Evolutionary conservation across 441 rosid genomes (phyloP), one percentile per base, ranked within the genome.

Genomic region (Arabidopsis hybrid): DNA sequence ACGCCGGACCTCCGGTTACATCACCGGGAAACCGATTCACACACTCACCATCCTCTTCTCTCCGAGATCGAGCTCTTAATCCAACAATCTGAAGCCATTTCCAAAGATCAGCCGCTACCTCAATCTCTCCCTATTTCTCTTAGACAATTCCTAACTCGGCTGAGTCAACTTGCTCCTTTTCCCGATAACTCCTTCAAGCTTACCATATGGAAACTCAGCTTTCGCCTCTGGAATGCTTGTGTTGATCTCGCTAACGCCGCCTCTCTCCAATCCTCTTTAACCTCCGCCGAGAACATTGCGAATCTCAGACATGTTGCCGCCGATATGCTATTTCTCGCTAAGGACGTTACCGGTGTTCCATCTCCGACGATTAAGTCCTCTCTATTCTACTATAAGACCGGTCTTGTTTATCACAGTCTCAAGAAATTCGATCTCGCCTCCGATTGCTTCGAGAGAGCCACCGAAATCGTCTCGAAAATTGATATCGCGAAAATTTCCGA

Each of bases 171-270:
- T 74, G 78, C 78, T 31, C 94, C 97, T 7, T 83, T 90, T 71
- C 83, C 90, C 11, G 3, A 63, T 51, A 88, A 84, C 71, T 87
- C 92, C 35, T 65, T 87, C 77, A 91, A 87, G 63, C 97, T 95
- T 73, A 79, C 83, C 32, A 43, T 91, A 49, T 95, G 98, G 97
- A 95, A 95, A 80, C 93, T 89, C 79, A 85, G 96, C 75, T 92
- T 87, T 76, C 91, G 96, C 62, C 92, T 95, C 65, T 95, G 99
- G 96, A 95, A 92, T 76, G 84, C 99, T 64, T 95, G 96, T 71
- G 96, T 95, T 57, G 97, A 92, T 80, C 87, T 84, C 67, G 85
- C 93, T 73, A 95, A 95, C 56, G 78, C 87, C 51, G 83, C 84
- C n/a, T 31, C 84, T 65, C 78, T 87, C 77, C 72, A 79, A 50